Evolutionary conservation across 768 basidiomycete genomes (phyloP), one percentile per base, ranked within the genome.

Genomic region (Russula vinacea): DNA sequence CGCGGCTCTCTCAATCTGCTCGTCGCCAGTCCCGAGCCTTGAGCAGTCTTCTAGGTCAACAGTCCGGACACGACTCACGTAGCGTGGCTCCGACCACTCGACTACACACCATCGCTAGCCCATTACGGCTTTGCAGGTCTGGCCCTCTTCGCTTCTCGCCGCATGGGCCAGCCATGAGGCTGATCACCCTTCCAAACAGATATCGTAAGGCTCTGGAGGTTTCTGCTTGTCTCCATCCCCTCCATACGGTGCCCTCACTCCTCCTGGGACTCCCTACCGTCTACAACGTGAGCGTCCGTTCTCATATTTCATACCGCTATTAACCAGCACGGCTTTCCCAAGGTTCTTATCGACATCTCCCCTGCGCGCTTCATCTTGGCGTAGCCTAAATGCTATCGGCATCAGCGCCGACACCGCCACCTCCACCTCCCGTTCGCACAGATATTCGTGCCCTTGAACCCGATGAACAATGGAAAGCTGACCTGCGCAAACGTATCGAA

Each of bases 81-180:
- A 19, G n/a, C 64, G 49, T 57, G 59, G 51, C 58, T 26, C 42
- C 45, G 44, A 16, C 9, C 26, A 42, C 51, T 26, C 39, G 13
- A 35, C 54, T n/a, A n/a, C 9, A 14, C 47, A 9, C 32, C 45
- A 29, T 49, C 9, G 22, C 56, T 32, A 44, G 37, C 47, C 42
- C 17, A 50, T 60, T 56, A 66, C 58, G 56, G 40, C 51, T 66
- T 33, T 42, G 56, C 51, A 49, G 64, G 67, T 65, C 67, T 60
- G 60, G 59, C 59, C 67, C 64, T n/a, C 39, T 51, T 66, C 64
- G 60, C 59, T 62, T 67, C 66, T 50, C 52, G 33, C 57, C 66
- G 66, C 66, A 67, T 69, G 68, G 57, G 40, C 62, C 56, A 24
- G 66, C 68, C 66, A 67, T 53, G 68, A 69, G 68, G 68, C 68